phyloP scores from a whole-genome alignment of 2,329 filamentous ascomycete species.

The Penicillium sp. region DNA sequence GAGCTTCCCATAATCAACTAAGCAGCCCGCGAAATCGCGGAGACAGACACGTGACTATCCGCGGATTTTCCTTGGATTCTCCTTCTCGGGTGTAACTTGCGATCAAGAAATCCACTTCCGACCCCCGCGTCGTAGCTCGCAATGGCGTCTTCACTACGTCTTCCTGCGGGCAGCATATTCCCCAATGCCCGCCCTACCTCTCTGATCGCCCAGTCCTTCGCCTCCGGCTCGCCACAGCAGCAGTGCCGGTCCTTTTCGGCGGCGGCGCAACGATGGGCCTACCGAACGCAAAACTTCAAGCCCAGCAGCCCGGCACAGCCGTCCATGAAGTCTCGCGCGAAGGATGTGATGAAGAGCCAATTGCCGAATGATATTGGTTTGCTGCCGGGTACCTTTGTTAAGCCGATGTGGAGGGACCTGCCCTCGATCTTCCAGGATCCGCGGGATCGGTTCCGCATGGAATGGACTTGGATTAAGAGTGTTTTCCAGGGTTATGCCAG shows the following conservation, averaged over 20 bases:
- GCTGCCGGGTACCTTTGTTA: conserved; percentile 52
- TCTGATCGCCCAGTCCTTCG: conserved; percentile 23
- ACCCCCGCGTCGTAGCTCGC: conserved; percentile 19
- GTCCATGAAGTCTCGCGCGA: conserved; percentile 46
- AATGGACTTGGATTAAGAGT: conserved; percentile 49
- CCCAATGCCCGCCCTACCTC: conserved; percentile 26
- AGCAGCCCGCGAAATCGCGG: conserved; percentile 21
- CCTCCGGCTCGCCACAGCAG: conserved; percentile 33
- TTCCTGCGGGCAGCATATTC: conserved; percentile 34
- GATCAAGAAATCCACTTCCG: conserved; percentile 9
- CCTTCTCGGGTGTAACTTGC: conserved; percentile 15
- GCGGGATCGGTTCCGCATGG: conserved; percentile 43
- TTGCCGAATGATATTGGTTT: conserved; percentile 55
- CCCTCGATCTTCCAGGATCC: conserved; percentile 49
- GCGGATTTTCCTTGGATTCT: conserved; percentile 32
- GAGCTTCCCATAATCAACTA: conserved; percentile 11
- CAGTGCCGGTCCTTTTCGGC: conserved; percentile 47
- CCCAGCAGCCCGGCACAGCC: conserved; percentile 35
- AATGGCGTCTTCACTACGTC: conserved; percentile 43
- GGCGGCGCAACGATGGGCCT: conserved; percentile 34
- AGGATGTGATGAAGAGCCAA: conserved; percentile 39
- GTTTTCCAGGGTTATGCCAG: conserved; percentile 42
- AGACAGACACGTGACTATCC: conserved; percentile 32
- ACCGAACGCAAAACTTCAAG: conserved; percentile 28
- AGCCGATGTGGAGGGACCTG: conserved; percentile 47